A percentile compares a stretch with the other conserved stretches of the same genome.
Conservation (phyloP, 139 green algal genomes). For the Raphidocelis subcapitata region DNA sequence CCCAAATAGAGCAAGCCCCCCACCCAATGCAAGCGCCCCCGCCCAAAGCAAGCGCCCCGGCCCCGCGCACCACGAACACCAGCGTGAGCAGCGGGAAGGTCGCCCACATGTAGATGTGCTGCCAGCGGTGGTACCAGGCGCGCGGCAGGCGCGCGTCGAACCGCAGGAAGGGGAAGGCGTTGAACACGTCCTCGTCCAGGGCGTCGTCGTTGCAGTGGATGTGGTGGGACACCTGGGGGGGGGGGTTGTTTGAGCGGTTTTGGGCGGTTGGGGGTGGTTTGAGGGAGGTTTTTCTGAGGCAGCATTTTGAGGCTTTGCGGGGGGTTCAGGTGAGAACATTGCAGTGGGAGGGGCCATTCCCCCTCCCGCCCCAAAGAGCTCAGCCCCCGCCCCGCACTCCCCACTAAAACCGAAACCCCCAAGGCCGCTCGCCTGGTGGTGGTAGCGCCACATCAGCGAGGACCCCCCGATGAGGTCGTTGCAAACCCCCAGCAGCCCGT, state of each 20-base stretch:
- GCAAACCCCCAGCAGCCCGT: slow-evolving; percentile 66
- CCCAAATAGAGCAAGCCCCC: too few species aligned
- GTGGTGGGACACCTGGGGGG: slow-evolving; percentile 79
- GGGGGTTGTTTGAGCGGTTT: neutral
- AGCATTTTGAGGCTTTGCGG: neutral
- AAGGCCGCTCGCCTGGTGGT: slow-evolving; percentile 76
- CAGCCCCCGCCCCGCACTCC: too few species aligned
- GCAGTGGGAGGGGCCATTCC: too few species aligned
- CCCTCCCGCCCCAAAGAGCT: too few species aligned
- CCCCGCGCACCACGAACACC: slow-evolving; percentile 66
- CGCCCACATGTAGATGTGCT: slow-evolving; percentile 88
- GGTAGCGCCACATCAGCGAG: slow-evolving; percentile 83
- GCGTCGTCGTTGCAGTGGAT: slow-evolving; percentile 90
- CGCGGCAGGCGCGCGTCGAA: slow-evolving; percentile 74
- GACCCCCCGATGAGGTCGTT: slow-evolving; percentile 80
- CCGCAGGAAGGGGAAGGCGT: slow-evolving; percentile 70
- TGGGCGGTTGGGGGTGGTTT: neutral
- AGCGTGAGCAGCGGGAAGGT: slow-evolving; percentile 79
- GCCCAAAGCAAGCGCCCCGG: neutral
- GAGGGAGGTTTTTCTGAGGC: neutral
- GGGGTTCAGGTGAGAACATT: neutral
- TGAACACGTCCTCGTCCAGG: slow-evolving; percentile 83
- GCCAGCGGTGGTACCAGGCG: slow-evolving; percentile 74
- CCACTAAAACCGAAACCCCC: too few species aligned
- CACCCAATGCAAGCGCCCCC: neutral